Evolutionary conservation across 140 eudicot species (phyloP).

Genomic region (Oenanthe javanica): DNA sequence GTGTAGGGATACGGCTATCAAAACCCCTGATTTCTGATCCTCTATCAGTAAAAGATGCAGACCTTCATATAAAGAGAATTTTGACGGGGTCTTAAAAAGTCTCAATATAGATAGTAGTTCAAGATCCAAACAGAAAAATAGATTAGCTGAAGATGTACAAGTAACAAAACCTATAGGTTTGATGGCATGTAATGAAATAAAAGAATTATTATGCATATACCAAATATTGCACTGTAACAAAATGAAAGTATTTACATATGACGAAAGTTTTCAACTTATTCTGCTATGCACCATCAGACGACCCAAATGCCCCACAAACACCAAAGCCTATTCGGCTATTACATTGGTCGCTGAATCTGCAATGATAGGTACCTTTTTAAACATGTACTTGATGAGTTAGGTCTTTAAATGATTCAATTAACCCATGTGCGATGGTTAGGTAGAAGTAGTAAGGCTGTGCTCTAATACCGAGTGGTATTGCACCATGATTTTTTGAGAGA

Average conservation of each 20-base stretch:
- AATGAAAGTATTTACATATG: neutral
- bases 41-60: no score
- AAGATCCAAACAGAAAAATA: no score
- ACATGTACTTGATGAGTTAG: neutral
- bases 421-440: neutral
- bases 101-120: no score
- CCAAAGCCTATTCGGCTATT: neutral
- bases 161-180: no score
- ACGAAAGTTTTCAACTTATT: neutral
- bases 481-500: neutral
- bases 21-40: no score
- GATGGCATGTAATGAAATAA: neutral
- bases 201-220: neutral
- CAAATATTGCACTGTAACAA: neutral
- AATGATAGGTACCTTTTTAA: neutral
- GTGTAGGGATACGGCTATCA: no score
- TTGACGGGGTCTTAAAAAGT: no score
- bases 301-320: neutral
- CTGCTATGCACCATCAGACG: neutral
- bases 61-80: no score
- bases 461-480: neutral
- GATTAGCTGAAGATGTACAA: no score
- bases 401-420: neutral
- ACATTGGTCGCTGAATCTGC: neutral
- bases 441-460: neutral